phyloP scores from a whole-genome alignment of 2,329 filamentous ascomycete species.

The Colletotrichum limetticola region DNA sequence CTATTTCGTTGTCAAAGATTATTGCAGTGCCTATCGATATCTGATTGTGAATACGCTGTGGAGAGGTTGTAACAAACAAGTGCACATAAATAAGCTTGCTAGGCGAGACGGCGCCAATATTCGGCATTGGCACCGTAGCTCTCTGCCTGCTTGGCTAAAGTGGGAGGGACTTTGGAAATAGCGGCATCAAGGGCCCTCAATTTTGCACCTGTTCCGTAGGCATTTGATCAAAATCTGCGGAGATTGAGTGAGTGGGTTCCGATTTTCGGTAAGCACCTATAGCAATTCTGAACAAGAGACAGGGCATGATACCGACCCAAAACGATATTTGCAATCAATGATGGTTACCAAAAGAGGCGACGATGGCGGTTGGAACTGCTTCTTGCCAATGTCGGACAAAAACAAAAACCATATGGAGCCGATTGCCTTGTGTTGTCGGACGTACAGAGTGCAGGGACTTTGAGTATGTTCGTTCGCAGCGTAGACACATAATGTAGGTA shows the following conservation, averaged over 20 bases:
- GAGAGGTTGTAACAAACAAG: background rate
- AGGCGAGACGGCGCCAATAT: background rate
- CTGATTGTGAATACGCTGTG: background rate
- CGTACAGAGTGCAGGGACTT: slow-evolving; percentile 5
- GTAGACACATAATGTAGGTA: background rate
- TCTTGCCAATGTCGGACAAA: background rate
- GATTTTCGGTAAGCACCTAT: too few relatives aligned
- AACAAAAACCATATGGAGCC: background rate
- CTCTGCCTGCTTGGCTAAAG: background rate
- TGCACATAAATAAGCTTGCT: background rate
- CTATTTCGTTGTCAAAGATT: background rate
- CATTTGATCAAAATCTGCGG: background rate
- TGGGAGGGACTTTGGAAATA: background rate
- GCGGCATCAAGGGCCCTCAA: background rate
- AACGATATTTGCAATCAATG: background rate
- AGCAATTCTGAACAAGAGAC: background rate
- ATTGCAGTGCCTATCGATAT: background rate
- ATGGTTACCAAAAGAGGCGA: background rate
- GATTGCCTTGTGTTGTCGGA: background rate
- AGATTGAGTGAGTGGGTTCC: background rate
- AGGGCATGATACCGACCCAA: background rate
- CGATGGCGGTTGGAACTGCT: background rate
- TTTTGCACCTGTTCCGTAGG: background rate
- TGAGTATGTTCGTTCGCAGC: background rate
- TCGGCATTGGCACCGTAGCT: background rate